Base-by-base conservation (phyloP, 2,329 filamentous ascomycete species). In the Aspergillus sp. region DNA sequence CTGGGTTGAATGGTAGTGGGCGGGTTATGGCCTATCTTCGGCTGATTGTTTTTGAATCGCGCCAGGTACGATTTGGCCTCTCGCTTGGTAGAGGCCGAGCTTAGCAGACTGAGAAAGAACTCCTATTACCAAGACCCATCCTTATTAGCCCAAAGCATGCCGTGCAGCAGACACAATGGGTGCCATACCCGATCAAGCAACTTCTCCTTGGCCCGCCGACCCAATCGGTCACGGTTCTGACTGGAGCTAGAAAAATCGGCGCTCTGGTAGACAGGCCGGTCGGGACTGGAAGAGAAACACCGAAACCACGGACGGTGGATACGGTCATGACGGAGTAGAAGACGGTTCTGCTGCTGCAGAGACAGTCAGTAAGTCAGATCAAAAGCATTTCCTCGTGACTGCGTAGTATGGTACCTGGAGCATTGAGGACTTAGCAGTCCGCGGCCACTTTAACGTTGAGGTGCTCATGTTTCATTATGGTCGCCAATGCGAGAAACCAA, bases 11-110 rank as follows among this genome's bases (percentile, higher is more conserved):
- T 55, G 59, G 34, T 19, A 12, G 34, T 36, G 26, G 34, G 34
- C 6, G 34, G 34, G n/a, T 36, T 36, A 19, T 36, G 26, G 26
- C 53, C 57, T 52, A 57, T 19, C 59, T 67, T 48, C 57, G 58
- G 42, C 53, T 65, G 53, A 60, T 65, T 56, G 6, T 71, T 69
- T 43, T 81, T 83, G 64, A 96, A 94, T 51, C 88, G 90, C 57
- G 93, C 85, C 10, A 98, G 77, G 62, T 96, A 98, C 34, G 87
- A 83, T 67, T 86, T 90, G 42, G 90, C 89, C 71, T 98, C 93
- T 58, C 93, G 82, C 68, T 90, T 94, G 0, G 91, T 96, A 4
- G 90, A 86, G 7, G 89, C 88, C 12, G 90, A 88, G 59, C 87
- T 88, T 30, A 98, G 75, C 3, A 97, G 80, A 10, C 88, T 90